phyloP scores from a whole-genome alignment of 2,329 filamentous ascomycete genomes.

The Apiospora malaysiana region DNA sequence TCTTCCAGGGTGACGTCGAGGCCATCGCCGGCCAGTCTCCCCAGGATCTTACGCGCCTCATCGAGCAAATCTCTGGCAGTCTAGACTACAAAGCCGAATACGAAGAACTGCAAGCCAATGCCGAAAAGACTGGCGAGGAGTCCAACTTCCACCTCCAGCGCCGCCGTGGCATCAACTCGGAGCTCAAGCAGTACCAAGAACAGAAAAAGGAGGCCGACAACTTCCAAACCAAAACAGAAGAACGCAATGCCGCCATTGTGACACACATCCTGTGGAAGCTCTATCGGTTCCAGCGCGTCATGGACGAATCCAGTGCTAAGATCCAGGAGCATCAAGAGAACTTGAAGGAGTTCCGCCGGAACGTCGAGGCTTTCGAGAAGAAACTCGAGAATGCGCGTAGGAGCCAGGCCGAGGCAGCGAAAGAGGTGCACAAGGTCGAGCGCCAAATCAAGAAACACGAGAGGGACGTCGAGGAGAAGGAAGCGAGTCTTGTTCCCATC shows the following conservation, averaged over 20 bases:
- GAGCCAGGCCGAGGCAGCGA: conserved; percentile 78
- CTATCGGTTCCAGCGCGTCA: conserved; percentile 90
- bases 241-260: conserved; percentile 89
- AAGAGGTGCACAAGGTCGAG: conserved; percentile 82
- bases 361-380: conserved; percentile 82
- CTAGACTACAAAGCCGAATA: conserved; percentile 95
- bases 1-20: conserved; percentile 98
- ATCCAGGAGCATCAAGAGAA: conserved; percentile 96
- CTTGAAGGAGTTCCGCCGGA: conserved; percentile 88
- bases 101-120: conserved; percentile 84
- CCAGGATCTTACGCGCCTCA: conserved; percentile 88
- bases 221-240: conserved; percentile 87
- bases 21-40: conserved; percentile 95
- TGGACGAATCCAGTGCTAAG: conserved; percentile 87
- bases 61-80: conserved; percentile 97
- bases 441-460: conserved; percentile 85
- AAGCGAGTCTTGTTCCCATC: conserved; percentile 85
- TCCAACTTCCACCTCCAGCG: conserved; percentile 88
- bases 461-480: conserved; percentile 83
- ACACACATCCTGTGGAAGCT: conserved; percentile 96
- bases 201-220: conserved; percentile 96
- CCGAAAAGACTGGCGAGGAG: conserved; percentile 86
- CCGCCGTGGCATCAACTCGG: conserved; percentile 92
- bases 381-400: conserved; percentile 81
- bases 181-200: conserved; percentile 97